Percentiles rank a stretch among this genome's conserved stretches.
Conservation (phyloP, 2,329 filamentous ascomycete species). For the Aureobasidium sp. region DNA sequence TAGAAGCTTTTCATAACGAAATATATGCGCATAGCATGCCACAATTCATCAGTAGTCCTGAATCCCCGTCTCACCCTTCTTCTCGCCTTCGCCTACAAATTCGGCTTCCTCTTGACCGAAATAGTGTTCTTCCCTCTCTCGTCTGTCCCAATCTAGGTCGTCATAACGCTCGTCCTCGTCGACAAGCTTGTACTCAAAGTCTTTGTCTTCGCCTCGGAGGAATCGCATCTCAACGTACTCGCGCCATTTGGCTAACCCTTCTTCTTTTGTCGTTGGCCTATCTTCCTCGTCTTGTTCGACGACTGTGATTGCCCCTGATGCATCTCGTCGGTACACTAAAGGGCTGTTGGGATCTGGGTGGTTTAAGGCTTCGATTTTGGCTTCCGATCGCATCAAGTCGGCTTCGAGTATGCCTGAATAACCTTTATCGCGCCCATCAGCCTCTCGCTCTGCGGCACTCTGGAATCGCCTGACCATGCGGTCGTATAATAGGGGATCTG, state of each 20-base stretch:
- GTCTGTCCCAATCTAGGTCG: constrained; percentile 51
- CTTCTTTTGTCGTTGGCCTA: constrained; percentile 52
- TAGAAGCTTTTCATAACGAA: constrained; percentile 11
- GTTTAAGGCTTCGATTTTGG: constrained; percentile 59
- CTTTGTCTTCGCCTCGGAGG: constrained; percentile 63
- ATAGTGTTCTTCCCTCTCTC: constrained; percentile 65
- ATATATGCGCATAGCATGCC: background rate
- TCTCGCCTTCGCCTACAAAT: constrained; percentile 28
- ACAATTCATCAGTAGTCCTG: constrained; percentile 35
- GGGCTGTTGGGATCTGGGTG: constrained; percentile 45
- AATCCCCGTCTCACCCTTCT: constrained; percentile 41
- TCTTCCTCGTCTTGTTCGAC: constrained; percentile 50
- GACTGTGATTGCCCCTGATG: constrained; percentile 49
- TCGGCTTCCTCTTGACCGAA: constrained; percentile 65
- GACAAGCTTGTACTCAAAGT: constrained; percentile 68
- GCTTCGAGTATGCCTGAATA: constrained; percentile 74
- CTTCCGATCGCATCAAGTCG: constrained; percentile 68
- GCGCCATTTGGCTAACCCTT: constrained; percentile 62
- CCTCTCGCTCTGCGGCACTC: constrained; percentile 62
- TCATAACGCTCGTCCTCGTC: constrained; percentile 69
- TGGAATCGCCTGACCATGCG: constrained; percentile 71
- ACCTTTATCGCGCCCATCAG: constrained; percentile 65
- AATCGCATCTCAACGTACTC: constrained; percentile 69
- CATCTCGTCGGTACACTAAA: constrained; percentile 44
- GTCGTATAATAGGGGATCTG: constrained; percentile 77